Percentiles rank a stretch among this genome's conserved stretches.
phyloP scores from a whole-genome alignment of 768 basidiomycete species.

The Auricularia sp. region DNA sequence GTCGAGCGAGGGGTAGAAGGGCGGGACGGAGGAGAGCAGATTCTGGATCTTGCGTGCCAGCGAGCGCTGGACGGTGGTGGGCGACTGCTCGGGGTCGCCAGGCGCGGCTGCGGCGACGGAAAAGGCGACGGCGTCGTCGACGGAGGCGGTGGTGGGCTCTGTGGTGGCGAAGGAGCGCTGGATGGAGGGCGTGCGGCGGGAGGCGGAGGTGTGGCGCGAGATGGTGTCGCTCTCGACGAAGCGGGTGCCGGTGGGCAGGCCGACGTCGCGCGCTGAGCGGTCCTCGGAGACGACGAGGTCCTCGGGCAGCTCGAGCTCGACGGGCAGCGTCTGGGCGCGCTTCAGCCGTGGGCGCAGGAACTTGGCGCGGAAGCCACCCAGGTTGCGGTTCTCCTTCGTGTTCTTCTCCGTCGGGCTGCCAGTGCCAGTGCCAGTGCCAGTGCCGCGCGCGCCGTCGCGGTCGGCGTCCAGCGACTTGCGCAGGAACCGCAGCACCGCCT shows the following conservation, averaged over 20 bases:
- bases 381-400: background rate
- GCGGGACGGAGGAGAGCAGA: conserved; percentile 30
- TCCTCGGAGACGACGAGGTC: background rate
- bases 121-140: background rate
- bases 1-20: conserved; percentile 14
- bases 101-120: background rate
- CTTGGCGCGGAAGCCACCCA: background rate
- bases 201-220: background rate
- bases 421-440: background rate
- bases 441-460: background rate
- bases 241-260: background rate
- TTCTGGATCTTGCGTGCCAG: conserved; percentile 43
- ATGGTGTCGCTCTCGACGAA: conserved; percentile 2
- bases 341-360: background rate
- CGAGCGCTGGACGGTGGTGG: conserved; percentile 7
- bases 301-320: background rate
- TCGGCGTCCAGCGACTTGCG: background rate
- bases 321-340: background rate
- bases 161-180: background rate
- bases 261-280: background rate
- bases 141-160: background rate
- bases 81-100: background rate
- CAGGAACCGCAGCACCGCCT: background rate
- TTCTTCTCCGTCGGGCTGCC: background rate
- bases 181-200: background rate